phyloP scores from a whole-genome alignment of 495 filamentous ascomycete species.

The Xylaria sp. region DNA sequence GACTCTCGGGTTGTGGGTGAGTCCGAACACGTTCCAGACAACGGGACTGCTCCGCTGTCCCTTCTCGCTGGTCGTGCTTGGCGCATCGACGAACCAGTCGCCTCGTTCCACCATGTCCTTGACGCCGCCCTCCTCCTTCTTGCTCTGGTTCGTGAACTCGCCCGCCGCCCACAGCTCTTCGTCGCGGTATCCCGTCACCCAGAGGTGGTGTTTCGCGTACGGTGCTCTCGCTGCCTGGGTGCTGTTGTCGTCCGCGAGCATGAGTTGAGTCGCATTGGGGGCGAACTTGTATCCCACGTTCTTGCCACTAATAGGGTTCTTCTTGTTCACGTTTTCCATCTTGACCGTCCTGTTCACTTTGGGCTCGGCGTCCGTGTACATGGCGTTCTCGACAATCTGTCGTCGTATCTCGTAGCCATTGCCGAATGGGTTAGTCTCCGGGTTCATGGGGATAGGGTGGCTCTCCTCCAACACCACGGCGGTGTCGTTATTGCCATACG shows the following conservation, averaged over 20 bases:
- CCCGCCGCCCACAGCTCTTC: conserved; percentile 83
- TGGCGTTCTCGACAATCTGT: conserved; percentile 57
- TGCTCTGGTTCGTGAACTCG: conserved; percentile 81
- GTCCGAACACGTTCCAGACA: conserved; percentile 66
- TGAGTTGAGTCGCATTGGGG: conserved; percentile 77
- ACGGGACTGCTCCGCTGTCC: conserved; percentile 53
- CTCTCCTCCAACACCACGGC: conserved; percentile 74
- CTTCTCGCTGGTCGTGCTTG: conserved; percentile 33
- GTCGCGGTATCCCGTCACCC: conserved; percentile 79
- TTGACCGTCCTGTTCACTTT: conserved; percentile 76
- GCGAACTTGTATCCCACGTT: conserved; percentile 82
- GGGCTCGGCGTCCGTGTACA: conserved; percentile 68
- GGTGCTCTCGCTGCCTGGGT: conserved; percentile 78
- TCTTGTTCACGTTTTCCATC: conserved; percentile 72
- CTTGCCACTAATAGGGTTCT: conserved; percentile 75
- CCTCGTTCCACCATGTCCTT: conserved; percentile 42
- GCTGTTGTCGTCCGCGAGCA: conserved; percentile 72
- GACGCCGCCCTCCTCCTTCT: conserved; percentile 41
- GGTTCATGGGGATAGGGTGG: conserved; percentile 52
- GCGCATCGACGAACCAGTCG: conserved; percentile 40
- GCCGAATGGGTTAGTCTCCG: conserved; percentile 77
- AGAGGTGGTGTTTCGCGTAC: conserved; percentile 83
- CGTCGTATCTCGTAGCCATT: conserved; percentile 69
- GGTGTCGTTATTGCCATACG: conserved; percentile 76
- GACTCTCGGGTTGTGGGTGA: conserved; percentile 65